These are phyloP conservation scores for Boletellus ananas DNA, from an alignment of 768 basidiomycete species.

Conservation along the genomic window DNA sequence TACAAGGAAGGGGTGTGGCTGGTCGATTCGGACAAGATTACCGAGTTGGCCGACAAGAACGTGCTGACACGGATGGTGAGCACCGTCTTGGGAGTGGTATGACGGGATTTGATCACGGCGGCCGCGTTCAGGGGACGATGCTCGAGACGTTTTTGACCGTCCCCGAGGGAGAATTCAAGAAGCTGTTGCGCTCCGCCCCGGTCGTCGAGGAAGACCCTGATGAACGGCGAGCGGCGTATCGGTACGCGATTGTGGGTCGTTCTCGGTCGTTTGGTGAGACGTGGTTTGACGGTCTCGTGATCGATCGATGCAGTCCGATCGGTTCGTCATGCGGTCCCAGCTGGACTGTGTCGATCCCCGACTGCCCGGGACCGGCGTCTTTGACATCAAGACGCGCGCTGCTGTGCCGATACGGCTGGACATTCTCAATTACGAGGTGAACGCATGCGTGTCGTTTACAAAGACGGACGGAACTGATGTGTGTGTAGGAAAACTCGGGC, in stretches of 20 bases:
- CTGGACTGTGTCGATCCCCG: slow-evolving; percentile 81
- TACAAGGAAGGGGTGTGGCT: slow-evolving; percentile 65
- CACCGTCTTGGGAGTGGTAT: not conserved
- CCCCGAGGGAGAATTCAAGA: slow-evolving; percentile 57
- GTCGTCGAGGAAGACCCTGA: slow-evolving; percentile 29
- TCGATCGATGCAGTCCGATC: slow-evolving; percentile 30
- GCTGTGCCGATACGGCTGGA: slow-evolving; percentile 82
- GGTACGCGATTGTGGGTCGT: slow-evolving; percentile 70
- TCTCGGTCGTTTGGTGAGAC: not conserved
- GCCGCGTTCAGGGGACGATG: slow-evolving; percentile 63
- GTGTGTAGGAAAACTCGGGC: slow-evolving; percentile 65
- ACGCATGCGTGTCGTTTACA: not conserved
- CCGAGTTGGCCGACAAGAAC: slow-evolving; percentile 52
- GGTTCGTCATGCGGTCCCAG: slow-evolving; percentile 90
- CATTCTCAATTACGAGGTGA: slow-evolving; percentile 73
- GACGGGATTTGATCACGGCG: not conserved
- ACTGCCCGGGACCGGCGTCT: slow-evolving; percentile 86
- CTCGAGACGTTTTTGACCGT: slow-evolving; percentile 86
- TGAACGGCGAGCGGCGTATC: slow-evolving; percentile 67
- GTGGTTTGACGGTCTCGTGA: not conserved
- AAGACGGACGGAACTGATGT: too few relatives aligned
- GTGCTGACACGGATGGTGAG: slow-evolving; percentile 73
- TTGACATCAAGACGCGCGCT: slow-evolving; percentile 95
- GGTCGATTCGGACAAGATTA: slow-evolving; percentile 52
- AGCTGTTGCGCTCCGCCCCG: slow-evolving; percentile 41